phyloP scores from a whole-genome alignment of 1,284 basidiomycete species.

The Sporisorium exsertum region DNA sequence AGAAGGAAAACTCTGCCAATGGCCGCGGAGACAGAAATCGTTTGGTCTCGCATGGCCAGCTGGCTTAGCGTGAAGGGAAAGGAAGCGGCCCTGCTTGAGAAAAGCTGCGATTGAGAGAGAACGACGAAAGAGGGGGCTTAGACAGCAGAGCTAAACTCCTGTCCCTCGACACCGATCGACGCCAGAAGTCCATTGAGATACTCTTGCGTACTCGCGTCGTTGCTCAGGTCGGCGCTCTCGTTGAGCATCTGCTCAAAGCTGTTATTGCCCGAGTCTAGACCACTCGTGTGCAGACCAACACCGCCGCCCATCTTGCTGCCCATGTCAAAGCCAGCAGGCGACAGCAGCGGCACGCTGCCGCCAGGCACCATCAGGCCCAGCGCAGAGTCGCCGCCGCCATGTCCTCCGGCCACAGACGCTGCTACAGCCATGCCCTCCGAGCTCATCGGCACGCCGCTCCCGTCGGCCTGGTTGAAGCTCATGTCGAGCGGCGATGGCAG shows the following conservation, averaged over 20 bases:
- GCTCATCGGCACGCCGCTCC: conserved; percentile 21
- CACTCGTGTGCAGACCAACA: not conserved
- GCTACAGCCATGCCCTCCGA: conserved; percentile 29
- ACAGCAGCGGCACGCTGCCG: conserved; percentile 25
- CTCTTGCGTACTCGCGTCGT: conserved; percentile 44
- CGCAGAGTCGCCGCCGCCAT: conserved; percentile 26
- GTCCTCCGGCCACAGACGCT: conserved; percentile 9
- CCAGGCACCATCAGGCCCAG: conserved; percentile 39
- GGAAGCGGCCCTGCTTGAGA: not conserved
- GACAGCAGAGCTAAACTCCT: conserved; percentile 21
- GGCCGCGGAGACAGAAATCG: not conserved
- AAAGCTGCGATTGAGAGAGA: not conserved
- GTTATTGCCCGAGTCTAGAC: conserved; percentile 38
- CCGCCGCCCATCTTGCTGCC: conserved; percentile 21
- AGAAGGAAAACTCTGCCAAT: not conserved
- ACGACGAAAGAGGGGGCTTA: not conserved
- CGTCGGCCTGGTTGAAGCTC: conserved; percentile 39
- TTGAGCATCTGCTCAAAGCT: conserved; percentile 48
- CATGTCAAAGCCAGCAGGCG: conserved; percentile 33
- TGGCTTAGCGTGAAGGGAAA: not conserved
- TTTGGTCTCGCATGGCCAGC: conserved; percentile 1
- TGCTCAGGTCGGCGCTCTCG: conserved; percentile 32
- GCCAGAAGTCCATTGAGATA: conserved; percentile 47
- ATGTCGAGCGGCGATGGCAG: conserved; percentile 52
- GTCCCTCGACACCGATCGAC: conserved; percentile 52